A percentile compares a stretch with the other conserved stretches of the same genome.
Conservation (phyloP, 2,329 filamentous ascomycete species). For the Colletotrichum magnum region DNA sequence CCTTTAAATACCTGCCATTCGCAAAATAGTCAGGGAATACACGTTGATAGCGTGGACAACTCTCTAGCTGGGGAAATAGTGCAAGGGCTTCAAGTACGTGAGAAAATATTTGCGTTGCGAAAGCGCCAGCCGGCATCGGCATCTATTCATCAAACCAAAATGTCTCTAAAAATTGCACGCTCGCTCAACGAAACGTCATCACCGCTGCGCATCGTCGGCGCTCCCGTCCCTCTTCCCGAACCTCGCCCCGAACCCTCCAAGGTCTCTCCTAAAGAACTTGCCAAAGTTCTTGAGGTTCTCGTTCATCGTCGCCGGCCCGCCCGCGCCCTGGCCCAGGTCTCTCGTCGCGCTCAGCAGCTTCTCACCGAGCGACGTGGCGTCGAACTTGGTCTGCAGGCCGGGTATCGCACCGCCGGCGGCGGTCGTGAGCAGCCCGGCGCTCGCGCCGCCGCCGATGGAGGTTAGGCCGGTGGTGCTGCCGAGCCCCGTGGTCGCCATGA, state of each 20-base stretch:
- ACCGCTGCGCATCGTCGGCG: slow-evolving; percentile 45
- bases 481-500: slow-evolving; percentile 65
- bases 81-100: too few species aligned
- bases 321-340: slow-evolving; percentile 75
- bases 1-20: too few species aligned
- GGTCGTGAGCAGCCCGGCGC: slow-evolving; percentile 54
- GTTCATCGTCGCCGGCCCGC: slow-evolving; percentile 77
- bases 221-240: slow-evolving; percentile 76
- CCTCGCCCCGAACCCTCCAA: slow-evolving; percentile 80
- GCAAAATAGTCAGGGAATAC: too few species aligned
- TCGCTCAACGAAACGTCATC: slow-evolving; percentile 7
- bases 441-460: slow-evolving; percentile 56
- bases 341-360: slow-evolving; percentile 90
- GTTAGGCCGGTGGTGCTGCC: slow-evolving; percentile 49
- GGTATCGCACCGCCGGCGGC: slow-evolving; percentile 49
- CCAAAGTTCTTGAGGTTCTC: slow-evolving; percentile 96
- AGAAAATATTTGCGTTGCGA: too few species aligned
- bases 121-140: too few species aligned
- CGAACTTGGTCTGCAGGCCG: slow-evolving; percentile 74
- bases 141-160: background rate
- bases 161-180: background rate
- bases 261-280: slow-evolving; percentile 94
- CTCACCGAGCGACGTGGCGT: slow-evolving; percentile 86
- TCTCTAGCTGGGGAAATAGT: too few species aligned
- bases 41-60: too few species aligned